Base-by-base conservation (phyloP, 768 basidiomycete species). In the Russula olivacea region DNA sequence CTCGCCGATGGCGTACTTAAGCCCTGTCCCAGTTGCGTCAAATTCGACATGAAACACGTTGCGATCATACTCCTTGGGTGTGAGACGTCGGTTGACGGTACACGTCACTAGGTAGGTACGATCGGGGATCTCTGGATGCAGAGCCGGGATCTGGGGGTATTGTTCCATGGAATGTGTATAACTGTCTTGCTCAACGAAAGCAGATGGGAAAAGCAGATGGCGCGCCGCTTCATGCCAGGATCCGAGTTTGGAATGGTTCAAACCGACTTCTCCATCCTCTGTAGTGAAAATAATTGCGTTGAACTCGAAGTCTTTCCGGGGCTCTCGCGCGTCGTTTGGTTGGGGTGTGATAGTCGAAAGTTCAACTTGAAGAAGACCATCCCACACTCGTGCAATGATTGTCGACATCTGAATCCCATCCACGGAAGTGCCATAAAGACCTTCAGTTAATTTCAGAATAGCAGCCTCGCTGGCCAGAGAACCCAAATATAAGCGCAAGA, bases 41-140 rank as follows among this genome's bases (percentile, higher is more conserved):
- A 99, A 95, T 77, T 98, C 97, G 68, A 99, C 82, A 76, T 99
- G 97, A 81, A 98, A 98, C 36, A 99, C 94, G 75, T 99, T 98
- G 68, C 97, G 91, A 74, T 98, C 90, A 76, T 99, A 99, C 65
- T 96, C 93, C 68, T 84, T 74, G 36, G 97, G 97, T 1, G 97
- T 98, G 53, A 99, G 83, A 36, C 97, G 91, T 49, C 87, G 86
- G 77, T 98, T 98, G 74, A 97, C 94, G 7, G 87, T 84, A 74
- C 93, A 95, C 10, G 91, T 96, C 61, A 98, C 87, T 59, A 98
- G 84, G 82, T 83, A 98, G 25, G 94, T 98, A 70, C 88, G 87
- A 63, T 98, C 96, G 3, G 88, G 77, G 25, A 89, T 72, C 69
- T 97, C 93, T 14, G 97, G 97, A 47, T 89, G 91, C 36, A 96